Base-by-base conservation (phyloP, 352 stramenopile species). In the Phytophthora sp. region DNA sequence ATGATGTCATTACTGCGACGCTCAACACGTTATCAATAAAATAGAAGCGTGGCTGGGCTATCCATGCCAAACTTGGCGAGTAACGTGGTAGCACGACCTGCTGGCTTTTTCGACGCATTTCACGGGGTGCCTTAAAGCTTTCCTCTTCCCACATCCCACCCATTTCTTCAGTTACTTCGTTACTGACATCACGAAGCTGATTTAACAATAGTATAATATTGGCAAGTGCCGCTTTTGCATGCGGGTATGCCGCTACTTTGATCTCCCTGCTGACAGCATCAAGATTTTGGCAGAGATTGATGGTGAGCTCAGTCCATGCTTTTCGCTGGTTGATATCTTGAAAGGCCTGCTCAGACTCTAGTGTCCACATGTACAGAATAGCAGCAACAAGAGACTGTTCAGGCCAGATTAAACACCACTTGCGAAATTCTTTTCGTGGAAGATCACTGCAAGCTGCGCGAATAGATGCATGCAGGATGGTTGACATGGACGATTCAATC, bases 361-460 rank as follows among this genome's bases (percentile, higher is more conserved):
- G 37, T 1, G 79, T 87, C 84, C 84, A 94, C 13, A 62, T 58
- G 24, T 84, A 62, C 21, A 76, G 66, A 28, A 92, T 74, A 17
- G 80, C 77, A 12, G 68, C 63, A n/a, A 84, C 15, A 4, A 94
- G 20, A 0, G 88, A 78, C 66, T 94, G 86, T 24, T 94, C 86
- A 0, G 86, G 82, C 86, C 86, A 94, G 5, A 91, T 61, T 5
- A 91, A 39, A 32, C 78, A 91, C 86, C 86, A 94, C 30, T 94
- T 94, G 0, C 83, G 82, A 56, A 94, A 94, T 26, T 92, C 86
- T 54, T 94, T 93, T 4, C 82, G 75, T 17, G 68, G 54, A n/a
- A 81, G 61, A 56, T 94, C 86, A 10, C 66, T 86, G 11, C 84
- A 70, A 13, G 86, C 75, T 2, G 81, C 80, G 3, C 84, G 79